A percentile compares a stretch with the other conserved stretches of the same genome.
phyloP scores from a whole-genome alignment of 257 asterid genomes.

The Mitragyna speciosa region DNA sequence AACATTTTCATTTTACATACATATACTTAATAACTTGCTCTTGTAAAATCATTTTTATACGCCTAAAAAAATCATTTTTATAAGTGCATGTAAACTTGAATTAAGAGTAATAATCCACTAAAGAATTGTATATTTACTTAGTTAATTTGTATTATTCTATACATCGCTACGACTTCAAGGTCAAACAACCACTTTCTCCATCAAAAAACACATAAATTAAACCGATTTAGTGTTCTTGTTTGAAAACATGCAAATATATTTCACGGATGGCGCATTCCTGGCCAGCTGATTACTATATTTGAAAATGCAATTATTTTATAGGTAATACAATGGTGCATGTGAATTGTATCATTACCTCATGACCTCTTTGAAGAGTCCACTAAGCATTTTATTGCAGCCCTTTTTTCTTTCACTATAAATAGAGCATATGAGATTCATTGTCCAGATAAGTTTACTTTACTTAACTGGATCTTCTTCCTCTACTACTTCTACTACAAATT shows the following conservation, averaged over 20 bases:
- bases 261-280: conserved; percentile 1
- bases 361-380: conserved; percentile 25
- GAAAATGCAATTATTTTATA: conserved; percentile 24
- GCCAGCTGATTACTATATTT: conserved; percentile 25
- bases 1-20: too few species aligned
- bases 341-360: conserved; percentile 41
- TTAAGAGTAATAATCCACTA: too few species aligned
- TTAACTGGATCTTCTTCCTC: not conserved
- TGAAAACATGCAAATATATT: not conserved
- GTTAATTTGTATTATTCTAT: too few species aligned
- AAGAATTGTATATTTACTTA: not conserved
- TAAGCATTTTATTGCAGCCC: not conserved
- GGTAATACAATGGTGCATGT: conserved; percentile 34
- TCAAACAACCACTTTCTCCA: not conserved
- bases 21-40: too few species aligned
- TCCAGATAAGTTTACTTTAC: conserved; percentile 14
- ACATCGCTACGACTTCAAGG: not conserved
- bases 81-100: not conserved
- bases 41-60: too few species aligned
- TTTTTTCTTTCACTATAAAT: conserved; percentile 40
- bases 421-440: conserved; percentile 26
- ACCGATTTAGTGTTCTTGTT: not conserved
- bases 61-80: not conserved
- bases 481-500: not conserved
- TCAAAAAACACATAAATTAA: not conserved